Conservation (phyloP, 164 flowering plant genomes). For the Aristolochia contorta region DNA sequence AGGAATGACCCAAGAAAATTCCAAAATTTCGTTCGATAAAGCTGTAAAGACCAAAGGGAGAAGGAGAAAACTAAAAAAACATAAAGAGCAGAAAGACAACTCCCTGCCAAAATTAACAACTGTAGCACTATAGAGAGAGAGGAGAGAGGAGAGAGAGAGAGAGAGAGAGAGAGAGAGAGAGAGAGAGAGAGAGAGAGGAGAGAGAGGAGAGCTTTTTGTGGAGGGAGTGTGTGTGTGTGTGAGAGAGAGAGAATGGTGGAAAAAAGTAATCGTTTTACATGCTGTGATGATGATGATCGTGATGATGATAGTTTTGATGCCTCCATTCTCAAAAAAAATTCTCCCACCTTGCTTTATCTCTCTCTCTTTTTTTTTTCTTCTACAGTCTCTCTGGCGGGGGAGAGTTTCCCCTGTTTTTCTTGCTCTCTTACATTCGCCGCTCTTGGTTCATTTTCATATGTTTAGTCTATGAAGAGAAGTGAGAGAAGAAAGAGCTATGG, state of each 20-base stretch:
- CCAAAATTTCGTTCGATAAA: neutral
- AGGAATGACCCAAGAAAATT: neutral
- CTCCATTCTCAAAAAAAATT: conserved; percentile 33
- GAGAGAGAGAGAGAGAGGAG: conserved; percentile 10
- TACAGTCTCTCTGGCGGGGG: neutral
- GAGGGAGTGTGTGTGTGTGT: conserved; percentile 10
- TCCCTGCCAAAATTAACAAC: neutral
- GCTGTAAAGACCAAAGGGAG: neutral
- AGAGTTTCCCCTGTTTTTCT: neutral
- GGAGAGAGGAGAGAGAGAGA: conserved; percentile 10
- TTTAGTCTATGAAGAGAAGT: conserved; percentile 17
- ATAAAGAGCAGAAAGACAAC: neutral
- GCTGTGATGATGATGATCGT: conserved; percentile 31
- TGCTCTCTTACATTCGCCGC: conserved; percentile 2
- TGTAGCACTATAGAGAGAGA: neutral
- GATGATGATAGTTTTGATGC: conserved; percentile 7
- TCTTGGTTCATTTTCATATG: conserved; percentile 1
- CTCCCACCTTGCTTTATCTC: conserved; percentile 13
- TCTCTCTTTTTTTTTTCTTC: conserved; percentile 4
- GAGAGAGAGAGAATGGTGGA: conserved; percentile 34
- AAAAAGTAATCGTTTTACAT: conserved; percentile 66
- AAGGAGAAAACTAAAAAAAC: neutral
- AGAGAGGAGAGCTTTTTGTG: conserved; percentile 7
- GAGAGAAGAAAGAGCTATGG: conserved; percentile 17
- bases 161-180: conserved; percentile 11